Conservation (phyloP, 768 basidiomycete species). For the Leucosporidium creatinivorum region DNA sequence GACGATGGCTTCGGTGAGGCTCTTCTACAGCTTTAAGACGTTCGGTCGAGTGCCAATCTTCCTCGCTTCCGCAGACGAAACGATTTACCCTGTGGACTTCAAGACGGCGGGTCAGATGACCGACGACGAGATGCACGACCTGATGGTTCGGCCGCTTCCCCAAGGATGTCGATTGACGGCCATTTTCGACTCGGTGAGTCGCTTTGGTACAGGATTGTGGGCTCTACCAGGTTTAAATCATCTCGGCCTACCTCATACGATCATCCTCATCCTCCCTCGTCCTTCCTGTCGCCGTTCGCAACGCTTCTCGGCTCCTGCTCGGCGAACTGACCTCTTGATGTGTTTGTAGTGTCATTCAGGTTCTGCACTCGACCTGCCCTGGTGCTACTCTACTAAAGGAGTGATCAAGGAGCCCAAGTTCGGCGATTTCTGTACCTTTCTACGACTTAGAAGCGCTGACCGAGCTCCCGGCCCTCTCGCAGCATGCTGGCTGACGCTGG, state of each 20-base stretch:
- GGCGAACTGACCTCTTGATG: neutral
- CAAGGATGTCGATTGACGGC: conserved; percentile 78
- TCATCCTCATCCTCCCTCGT: neutral
- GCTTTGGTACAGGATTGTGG: no score
- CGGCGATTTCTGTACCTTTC: neutral
- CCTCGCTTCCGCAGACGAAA: conserved; percentile 32
- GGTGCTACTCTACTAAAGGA: conserved; percentile 39
- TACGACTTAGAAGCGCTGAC: neutral
- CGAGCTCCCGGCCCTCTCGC: neutral
- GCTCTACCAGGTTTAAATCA: no score
- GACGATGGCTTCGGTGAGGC: conserved; percentile 71
- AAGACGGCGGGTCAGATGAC: conserved; percentile 67
- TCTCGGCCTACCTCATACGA: no score
- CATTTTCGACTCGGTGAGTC: conserved; percentile 33
- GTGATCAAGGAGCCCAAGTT: conserved; percentile 37
- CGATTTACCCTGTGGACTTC: conserved; percentile 77
- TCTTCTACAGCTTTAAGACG: neutral
- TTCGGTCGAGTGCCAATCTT: neutral
- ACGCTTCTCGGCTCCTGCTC: neutral
- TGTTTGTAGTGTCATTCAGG: conserved; percentile 70
- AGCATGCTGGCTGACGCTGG: conserved; percentile 64
- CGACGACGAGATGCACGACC: conserved; percentile 80
- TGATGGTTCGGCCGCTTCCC: conserved; percentile 71
- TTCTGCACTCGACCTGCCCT: conserved; percentile 59
- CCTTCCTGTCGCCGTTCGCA: neutral